Evolutionary conservation across 1,139 yeast species (phyloP).

Genomic region (Trichomonascaceae sp.): DNA sequence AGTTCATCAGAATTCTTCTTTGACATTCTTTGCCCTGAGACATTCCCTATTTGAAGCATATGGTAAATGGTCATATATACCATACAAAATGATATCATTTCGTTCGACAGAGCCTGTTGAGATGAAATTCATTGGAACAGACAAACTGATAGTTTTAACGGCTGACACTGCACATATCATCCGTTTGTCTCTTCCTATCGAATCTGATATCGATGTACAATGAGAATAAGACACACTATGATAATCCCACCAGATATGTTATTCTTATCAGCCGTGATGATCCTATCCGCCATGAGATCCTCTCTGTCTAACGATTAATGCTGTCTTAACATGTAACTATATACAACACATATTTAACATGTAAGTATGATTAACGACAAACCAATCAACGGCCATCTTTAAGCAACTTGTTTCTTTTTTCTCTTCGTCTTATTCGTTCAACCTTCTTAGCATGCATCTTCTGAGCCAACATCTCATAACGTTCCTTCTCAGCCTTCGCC

Average conservation of each 20-base stretch:
- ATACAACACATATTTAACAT: neutral
- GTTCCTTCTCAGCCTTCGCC: slow-evolving; percentile 38
- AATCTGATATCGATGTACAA: too few species aligned
- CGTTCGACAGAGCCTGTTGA: neutral
- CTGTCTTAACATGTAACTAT: too few species aligned
- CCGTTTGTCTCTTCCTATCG: neutral
- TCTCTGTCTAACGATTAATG: too few species aligned
- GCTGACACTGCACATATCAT: neutral
- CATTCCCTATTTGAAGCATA: slow-evolving; percentile 3
- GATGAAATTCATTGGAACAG: slow-evolving; percentile 6
- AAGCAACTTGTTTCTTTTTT: slow-evolving; percentile 39
- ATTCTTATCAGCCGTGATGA: too few species aligned
- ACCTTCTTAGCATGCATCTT: slow-evolving; percentile 39
- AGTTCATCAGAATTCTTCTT: neutral
- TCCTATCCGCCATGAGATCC: too few species aligned
- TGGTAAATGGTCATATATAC: slow-evolving; percentile 7
- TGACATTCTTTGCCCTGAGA: slow-evolving; percentile 1
- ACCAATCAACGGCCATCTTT: slow-evolving; percentile 36
- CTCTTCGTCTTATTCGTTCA: slow-evolving; percentile 36
- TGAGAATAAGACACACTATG: too few species aligned
- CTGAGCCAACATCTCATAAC: slow-evolving; percentile 35
- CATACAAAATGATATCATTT: slow-evolving; percentile 1
- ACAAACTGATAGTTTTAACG: neutral
- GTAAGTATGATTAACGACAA: too few species aligned
- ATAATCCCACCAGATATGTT: too few species aligned